Base-by-base conservation (phyloP, 345 rosid genomes). In the Gossypium anomalum region DNA sequence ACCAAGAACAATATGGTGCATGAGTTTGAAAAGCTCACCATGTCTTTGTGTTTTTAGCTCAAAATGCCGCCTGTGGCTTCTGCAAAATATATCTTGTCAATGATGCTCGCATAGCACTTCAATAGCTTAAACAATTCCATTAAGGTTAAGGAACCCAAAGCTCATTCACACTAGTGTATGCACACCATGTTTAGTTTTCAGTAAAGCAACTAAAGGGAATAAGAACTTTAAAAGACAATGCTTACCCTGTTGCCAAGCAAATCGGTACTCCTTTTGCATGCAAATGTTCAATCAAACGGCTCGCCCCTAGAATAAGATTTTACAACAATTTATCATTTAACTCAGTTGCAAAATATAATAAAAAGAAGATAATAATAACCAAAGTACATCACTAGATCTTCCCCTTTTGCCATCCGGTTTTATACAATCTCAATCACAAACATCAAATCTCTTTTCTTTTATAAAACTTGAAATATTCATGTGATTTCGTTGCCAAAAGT, bases 1-100 rank as follows among this genome's bases (percentile, higher is more conserved):
- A 75, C 98, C 97, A 60, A 83, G 85, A 72, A 94, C 97, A 78
- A 88, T 63, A 80, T 94, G 98, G 86, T 92, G 95, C 97, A 94
- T 94, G 87, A 92, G 85, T 4, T 94, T 87, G 49, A 94, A 92
- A 76, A 92, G 88, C 68, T 91, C 90, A 29, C 88, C 78, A 41
- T 92, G 98, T 65, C 83, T 86, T 82, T 87, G 90, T 12, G 97
- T 94, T 83, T 94, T 92, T 76, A 94, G 83, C 67, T 82, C 89
- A 85, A 85, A 94, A 86, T 94, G 98, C 3, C 89, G 80, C 77
- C 73, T 83, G 77, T 91, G 93, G 25, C 97, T 87, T 71, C 98
- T 92, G 89, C 66, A 75, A 83, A 68, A 55, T 25, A 80, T 22
- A 75, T 17, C 7, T 34, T 55, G 44, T 51, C 12, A 48, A 22